Evolutionary conservation across 1,284 basidiomycete genomes (phyloP), one percentile per base, ranked within the genome.

Genomic region (Schizophyllum commune): DNA sequence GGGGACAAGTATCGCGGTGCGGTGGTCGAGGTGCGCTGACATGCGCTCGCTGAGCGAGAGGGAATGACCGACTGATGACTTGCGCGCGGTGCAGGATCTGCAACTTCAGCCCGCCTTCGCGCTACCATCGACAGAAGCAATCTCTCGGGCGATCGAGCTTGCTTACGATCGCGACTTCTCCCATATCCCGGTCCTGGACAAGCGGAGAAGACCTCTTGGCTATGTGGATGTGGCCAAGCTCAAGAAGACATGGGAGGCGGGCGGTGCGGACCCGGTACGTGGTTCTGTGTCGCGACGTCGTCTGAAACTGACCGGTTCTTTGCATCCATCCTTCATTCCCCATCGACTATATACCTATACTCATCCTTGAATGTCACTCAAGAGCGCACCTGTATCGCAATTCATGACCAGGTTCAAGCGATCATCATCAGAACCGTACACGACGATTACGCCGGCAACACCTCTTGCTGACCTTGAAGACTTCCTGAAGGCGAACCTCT

Each of bases 121-220:
- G n/a, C 78, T 95, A 2, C 88, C 89, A 7, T 75, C 80, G 8
- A 80, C 80, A 63, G 91, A 92, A 67, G 80, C 82, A 20, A 85
- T 94, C 61, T 81, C 82, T 8, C 78, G 83, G 32, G 93, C 91
- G 1, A 83, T 95, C 53, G 91, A 92, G 67, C 81, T 89, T 34
- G 93, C 93, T 0, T 95, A 94, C 68, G 93, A 95, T 66, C 84
- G 92, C 54, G 93, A 95, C 70, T 95, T 94, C 73, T 93, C 93
- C 27, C 86, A 94, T 68, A 88, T 95, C 61, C 93, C 93, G 92
- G 89, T 96, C 0, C 79, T 95, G 39, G 86, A 90, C 68, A 79
- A 77, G 61, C 79, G 82, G 54, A 81, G 90, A 59, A 84, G 83
- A 68, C 92, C 91, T 1, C 73, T 95, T 15, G 93, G 93, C 6